Evolutionary conservation across 768 basidiomycete species (phyloP), one percentile per base, ranked within the genome.

Genomic region (Leccinum fibrillosum): DNA sequence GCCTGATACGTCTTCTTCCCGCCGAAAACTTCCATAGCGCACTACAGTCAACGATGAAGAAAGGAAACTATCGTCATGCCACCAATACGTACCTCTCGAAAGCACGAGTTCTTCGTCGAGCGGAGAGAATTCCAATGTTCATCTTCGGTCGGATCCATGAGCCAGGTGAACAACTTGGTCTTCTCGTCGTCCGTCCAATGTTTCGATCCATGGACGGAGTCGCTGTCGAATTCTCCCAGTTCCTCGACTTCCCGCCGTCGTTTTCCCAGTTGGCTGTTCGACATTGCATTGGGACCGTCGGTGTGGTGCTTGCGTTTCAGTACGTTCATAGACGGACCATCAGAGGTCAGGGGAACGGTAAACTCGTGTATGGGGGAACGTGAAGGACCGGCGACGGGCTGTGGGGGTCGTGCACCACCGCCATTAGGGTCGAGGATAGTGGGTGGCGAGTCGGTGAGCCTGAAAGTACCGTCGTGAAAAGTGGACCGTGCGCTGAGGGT

Each of bases 161-260:
- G 81, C 89, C 89, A 92, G 47, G 75, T 81, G 71, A 92, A 92
- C 49, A 92, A 76, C 60, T 81, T 84, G 13, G 87, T 80, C 73
- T 91, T 92, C 67, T 92, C 89, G 9, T 90, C 88, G 69, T 90
- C 90, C 0, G 88, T 88, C 89, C 89, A 92, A 64, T 92, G 89
- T 63, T 90, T 90, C 1, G 89, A 86, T 25, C 89, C 89, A 59
- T 83, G 81, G 4, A 74, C 79, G 9, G 71, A 69, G 54, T 79
- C 72, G 11, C 51, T 50, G 25, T 74, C 72, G 34, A 73, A 73
- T 6, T 73, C 72, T 1, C 52, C 60, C 2, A 57, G 12, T 12
- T 72, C 71, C 25, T 74, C 73, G 2, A 51, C 62, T 5, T 73
- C 73, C 45, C 72, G 64, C 19, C 72, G 68, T 56, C 69, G 68